Conservation (phyloP, 768 basidiomycete genomes). For the Multifurca ochricompacta region DNA sequence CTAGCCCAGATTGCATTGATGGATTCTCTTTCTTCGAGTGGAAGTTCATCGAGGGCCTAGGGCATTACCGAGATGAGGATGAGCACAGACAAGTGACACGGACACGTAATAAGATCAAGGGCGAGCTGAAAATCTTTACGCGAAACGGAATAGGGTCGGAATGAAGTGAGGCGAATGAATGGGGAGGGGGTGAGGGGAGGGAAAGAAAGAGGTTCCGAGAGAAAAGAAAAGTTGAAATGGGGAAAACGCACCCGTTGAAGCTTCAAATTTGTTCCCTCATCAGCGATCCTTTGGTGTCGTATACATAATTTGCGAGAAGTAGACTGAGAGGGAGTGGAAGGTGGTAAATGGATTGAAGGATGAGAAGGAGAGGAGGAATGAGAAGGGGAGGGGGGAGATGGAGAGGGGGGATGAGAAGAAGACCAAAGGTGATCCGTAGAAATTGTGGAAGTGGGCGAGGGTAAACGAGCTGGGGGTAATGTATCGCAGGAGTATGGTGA, state of each 20-base stretch:
- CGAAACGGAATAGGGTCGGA: too few relatives aligned
- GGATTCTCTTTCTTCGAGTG: constrained; percentile 75
- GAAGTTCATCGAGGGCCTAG: constrained; percentile 85
- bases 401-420: constrained; percentile 35
- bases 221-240: neutral
- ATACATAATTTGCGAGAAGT: constrained; percentile 77
- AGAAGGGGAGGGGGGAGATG: constrained; percentile 4
- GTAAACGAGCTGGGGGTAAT: constrained; percentile 52
- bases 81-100: neutral
- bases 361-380: constrained; percentile 34
- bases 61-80: neutral
- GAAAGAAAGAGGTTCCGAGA: neutral
- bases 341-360: neutral
- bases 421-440: neutral
- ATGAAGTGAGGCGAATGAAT: too few relatives aligned
- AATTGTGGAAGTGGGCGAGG: neutral
- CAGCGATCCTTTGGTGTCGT: constrained; percentile 92
- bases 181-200: neutral
- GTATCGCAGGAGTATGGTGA: constrained; percentile 57
- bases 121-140: too few relatives aligned
- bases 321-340: constrained; percentile 22
- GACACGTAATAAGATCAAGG: constrained; percentile 6
- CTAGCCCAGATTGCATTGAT: constrained; percentile 94
- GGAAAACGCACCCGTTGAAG: constrained; percentile 67
- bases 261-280: constrained; percentile 87